These are phyloP conservation scores for Venturia aucupariae DNA, from an alignment of 2,329 filamentous ascomycete species.

Conservation along the genomic window DNA sequence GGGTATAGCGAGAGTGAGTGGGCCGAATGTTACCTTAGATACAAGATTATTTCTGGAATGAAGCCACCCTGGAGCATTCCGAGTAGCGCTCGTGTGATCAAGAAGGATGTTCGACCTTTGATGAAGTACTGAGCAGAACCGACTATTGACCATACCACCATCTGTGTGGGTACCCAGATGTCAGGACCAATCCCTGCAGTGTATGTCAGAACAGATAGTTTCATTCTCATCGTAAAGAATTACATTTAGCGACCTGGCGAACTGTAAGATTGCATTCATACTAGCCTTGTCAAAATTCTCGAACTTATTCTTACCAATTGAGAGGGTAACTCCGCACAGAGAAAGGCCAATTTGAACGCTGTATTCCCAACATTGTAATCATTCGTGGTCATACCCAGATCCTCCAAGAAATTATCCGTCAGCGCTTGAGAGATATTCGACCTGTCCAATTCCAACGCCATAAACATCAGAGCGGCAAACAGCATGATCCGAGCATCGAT, in stretches of 20 bases:
- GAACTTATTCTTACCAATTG: conserved; percentile 18
- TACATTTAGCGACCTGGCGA: conserved; percentile 16
- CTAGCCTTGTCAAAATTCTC: not conserved
- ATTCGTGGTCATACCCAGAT: conserved; percentile 21
- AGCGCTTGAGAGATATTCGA: conserved; percentile 20
- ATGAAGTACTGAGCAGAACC: conserved; percentile 33
- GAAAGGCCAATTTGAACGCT: conserved; percentile 19
- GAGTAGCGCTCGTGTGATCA: conserved; percentile 34
- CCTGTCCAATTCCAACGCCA: conserved; percentile 38
- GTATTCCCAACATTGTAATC: conserved; percentile 22
- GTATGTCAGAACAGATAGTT: not conserved
- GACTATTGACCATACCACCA: conserved; percentile 34
- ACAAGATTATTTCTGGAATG: conserved; percentile 29
- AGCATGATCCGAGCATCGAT: conserved; percentile 27
- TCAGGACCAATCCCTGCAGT: conserved; percentile 20
- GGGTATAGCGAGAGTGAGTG: conserved; percentile 18
- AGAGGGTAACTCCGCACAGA: conserved; percentile 21
- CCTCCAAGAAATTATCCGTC: conserved; percentile 21
- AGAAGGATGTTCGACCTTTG: conserved; percentile 30
- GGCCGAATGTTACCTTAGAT: not conserved
- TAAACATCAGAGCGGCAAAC: conserved; percentile 40
- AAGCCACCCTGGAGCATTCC: conserved; percentile 44
- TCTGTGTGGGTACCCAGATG: conserved; percentile 35
- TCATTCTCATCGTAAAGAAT: not conserved
- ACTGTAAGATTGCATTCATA: not conserved